These are phyloP conservation scores for Venturia effusa DNA, from an alignment of 2,329 filamentous ascomycete species.

Conservation along the genomic window DNA sequence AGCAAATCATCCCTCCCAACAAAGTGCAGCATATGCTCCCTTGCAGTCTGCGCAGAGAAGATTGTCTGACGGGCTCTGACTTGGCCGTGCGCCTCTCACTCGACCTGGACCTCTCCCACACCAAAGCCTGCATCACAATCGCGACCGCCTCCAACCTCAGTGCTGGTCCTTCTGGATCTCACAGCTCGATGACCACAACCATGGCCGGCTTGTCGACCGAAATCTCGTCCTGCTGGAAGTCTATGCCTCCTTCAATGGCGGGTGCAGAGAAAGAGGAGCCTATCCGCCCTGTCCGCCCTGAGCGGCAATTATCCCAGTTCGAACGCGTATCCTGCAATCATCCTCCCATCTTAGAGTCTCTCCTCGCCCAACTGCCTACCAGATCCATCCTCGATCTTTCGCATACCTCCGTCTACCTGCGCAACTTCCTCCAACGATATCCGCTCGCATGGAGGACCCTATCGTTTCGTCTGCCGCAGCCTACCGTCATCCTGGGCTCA, in stretches of 20 bases:
- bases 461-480: conserved; percentile 43
- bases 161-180: neutral
- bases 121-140: neutral
- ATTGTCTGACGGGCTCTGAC: conserved; percentile 12
- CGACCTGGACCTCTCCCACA: neutral
- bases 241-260: neutral
- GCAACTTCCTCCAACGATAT: conserved; percentile 43
- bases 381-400: conserved; percentile 46
- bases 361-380: conserved; percentile 47
- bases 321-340: conserved; percentile 46
- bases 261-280: neutral
- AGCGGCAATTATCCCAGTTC: conserved; percentile 24
- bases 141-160: neutral
- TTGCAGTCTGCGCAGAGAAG: conserved; percentile 13
- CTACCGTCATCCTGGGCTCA: conserved; percentile 24
- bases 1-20: neutral
- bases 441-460: conserved; percentile 51
- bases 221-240: neutral
- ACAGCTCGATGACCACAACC: neutral
- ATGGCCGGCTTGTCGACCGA: neutral
- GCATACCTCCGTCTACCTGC: conserved; percentile 45
- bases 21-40: conserved; percentile 8
- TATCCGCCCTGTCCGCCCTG: neutral
- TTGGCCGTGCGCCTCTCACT: conserved; percentile 9
- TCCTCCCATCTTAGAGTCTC: conserved; percentile 47